A percentile compares a stretch with the other conserved stretches of the same genome.
Conservation (phyloP, 2,329 filamentous ascomycete genomes). For the Aspergillus udagawae region DNA sequence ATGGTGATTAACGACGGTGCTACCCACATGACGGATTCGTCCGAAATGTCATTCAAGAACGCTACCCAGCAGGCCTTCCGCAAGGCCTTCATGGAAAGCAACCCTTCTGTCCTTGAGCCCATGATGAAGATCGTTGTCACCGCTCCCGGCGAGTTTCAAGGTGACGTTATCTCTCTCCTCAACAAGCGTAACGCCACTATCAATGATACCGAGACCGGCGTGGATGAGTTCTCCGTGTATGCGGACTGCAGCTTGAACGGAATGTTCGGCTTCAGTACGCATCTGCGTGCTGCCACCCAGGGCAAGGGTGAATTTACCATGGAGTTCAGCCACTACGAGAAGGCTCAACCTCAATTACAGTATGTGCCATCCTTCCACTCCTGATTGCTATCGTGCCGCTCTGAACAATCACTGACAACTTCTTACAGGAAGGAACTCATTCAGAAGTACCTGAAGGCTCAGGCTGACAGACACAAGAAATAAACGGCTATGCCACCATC, state of each 20-base stretch:
- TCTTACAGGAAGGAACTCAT: conserved; percentile 58
- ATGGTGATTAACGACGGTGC: conserved; percentile 97
- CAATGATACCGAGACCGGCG: conserved; percentile 88
- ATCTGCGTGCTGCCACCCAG: conserved; percentile 88
- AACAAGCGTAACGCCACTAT: conserved; percentile 97
- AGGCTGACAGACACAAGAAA: conserved; percentile 62
- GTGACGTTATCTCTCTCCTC: conserved; percentile 86
- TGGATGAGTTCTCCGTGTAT: conserved; percentile 87
- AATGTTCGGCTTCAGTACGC: conserved; percentile 96
- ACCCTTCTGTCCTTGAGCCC: conserved; percentile 84
- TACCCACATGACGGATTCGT: conserved; percentile 96
- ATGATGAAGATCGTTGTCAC: conserved; percentile 98
- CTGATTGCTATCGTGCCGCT: neutral
- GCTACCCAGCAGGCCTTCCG: conserved; percentile 96
- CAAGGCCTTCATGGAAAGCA: conserved; percentile 79
- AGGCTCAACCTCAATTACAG: conserved; percentile 85
- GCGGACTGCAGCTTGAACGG: conserved; percentile 91
- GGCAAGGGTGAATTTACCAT: conserved; percentile 98
- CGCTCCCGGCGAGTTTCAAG: conserved; percentile 95
- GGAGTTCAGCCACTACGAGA: conserved; percentile 96
- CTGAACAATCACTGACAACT: conserved; percentile 8
- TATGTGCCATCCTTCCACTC: conserved; percentile 48
- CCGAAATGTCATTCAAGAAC: conserved; percentile 90
- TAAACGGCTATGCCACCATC: conserved; percentile 22
- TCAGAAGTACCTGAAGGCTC: conserved; percentile 63